Percentiles rank a stretch among this genome's conserved stretches.
Evolutionary conservation across 306 rosid species (phyloP).

Genomic region (Rosa rugosa): DNA sequence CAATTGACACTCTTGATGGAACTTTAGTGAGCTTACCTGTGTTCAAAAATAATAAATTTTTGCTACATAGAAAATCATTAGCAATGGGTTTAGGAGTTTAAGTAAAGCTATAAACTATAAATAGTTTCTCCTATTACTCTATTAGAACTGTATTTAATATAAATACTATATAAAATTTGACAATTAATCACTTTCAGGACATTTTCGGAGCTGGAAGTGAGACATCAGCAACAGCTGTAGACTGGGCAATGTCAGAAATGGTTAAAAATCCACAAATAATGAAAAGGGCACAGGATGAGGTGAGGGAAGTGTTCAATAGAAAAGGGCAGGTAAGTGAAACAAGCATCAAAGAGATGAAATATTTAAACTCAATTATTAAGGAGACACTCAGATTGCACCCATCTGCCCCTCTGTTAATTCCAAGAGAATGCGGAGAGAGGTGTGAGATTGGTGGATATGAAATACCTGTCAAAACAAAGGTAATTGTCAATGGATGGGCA

Average conservation of each 20-base stretch:
- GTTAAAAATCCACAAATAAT: constrained; percentile 22
- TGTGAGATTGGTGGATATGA: constrained; percentile 26
- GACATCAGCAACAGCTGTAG: constrained; percentile 24
- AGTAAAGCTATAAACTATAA: not conserved
- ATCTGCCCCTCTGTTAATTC: constrained; percentile 17
- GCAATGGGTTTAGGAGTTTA: not conserved
- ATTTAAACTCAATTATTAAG: constrained; percentile 11
- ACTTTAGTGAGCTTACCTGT: not conserved
- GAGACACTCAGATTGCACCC: constrained; percentile 30
- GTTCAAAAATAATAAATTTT: not conserved
- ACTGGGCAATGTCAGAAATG: constrained; percentile 32
- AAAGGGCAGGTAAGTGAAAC: constrained; percentile 15
- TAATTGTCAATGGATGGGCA: constrained; percentile 33
- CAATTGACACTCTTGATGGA: not conserved
- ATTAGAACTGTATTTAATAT: not conserved
- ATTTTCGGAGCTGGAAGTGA: constrained; percentile 26
- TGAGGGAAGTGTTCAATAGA: constrained; percentile 17
- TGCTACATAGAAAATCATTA: too few species aligned
- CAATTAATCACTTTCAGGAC: constrained; percentile 14
- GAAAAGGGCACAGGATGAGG: constrained; percentile 25
- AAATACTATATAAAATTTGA: too few species aligned
- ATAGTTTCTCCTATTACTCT: not conserved
- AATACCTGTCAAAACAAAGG: constrained; percentile 27
- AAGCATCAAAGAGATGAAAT: constrained; percentile 12
- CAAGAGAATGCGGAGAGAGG: constrained; percentile 17